Percentiles rank a stretch among this genome's conserved stretches.
These are phyloP conservation scores for Exophiala calicioides DNA, from an alignment of 2,329 filamentous ascomycete genomes.

Conservation along the genomic window DNA sequence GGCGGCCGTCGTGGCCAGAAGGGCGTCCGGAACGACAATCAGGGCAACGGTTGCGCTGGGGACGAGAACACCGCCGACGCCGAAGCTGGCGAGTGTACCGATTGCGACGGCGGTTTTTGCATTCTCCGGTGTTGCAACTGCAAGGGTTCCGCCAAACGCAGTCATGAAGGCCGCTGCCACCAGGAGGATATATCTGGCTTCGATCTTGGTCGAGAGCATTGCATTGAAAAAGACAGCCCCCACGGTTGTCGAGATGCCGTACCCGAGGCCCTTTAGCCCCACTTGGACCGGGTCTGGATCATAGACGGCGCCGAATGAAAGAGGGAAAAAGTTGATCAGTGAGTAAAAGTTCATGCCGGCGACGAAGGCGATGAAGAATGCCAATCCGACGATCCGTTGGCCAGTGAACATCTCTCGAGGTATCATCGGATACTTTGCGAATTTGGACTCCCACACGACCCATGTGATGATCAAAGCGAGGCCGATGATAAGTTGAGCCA, in stretches of 20 bases:
- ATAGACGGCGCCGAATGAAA: constrained; percentile 64
- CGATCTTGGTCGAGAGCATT: constrained; percentile 43
- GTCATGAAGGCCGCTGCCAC: constrained; percentile 33
- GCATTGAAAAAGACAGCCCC: constrained; percentile 62
- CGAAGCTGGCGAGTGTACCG: not conserved
- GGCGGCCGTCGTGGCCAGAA: constrained; percentile 9
- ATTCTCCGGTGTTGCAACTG: constrained; percentile 55
- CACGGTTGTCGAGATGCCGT: constrained; percentile 23
- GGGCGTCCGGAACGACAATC: constrained; percentile 4
- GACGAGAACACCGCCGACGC: constrained; percentile 10
- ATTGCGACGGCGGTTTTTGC: not conserved
- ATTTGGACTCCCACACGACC: constrained; percentile 18
- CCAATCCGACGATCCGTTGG: constrained; percentile 47
- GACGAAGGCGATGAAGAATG: constrained; percentile 59
- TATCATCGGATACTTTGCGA: constrained; percentile 15
- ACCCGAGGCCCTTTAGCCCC: constrained; percentile 59
- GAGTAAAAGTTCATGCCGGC: constrained; percentile 61
- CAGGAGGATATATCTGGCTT: constrained; percentile 7
- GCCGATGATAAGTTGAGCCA: constrained; percentile 14
- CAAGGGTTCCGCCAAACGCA: constrained; percentile 47
- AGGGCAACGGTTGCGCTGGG: constrained; percentile 6
- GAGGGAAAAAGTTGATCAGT: constrained; percentile 61
- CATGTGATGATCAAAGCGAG: constrained; percentile 4
- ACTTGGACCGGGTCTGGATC: constrained; percentile 65
- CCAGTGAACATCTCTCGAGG: constrained; percentile 14